These are phyloP conservation scores for Colletotrichum lini DNA, from an alignment of 2,329 filamentous ascomycete genomes.

Conservation along the genomic window DNA sequence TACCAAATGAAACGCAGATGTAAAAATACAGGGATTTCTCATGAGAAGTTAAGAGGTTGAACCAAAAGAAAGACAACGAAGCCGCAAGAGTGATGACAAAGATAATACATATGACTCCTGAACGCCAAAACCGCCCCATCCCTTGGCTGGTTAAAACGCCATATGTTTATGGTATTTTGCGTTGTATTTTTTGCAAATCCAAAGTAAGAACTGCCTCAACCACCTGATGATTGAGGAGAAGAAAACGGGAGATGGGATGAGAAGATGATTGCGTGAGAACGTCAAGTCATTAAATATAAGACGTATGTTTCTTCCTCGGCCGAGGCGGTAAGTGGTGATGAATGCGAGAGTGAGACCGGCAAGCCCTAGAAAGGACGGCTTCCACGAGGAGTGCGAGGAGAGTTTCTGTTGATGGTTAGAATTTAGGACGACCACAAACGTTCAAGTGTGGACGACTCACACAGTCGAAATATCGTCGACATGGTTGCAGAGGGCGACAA, in stretches of 20 bases:
- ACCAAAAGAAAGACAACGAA: constrained; percentile 16
- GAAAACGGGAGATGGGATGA: not conserved
- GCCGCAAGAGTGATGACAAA: constrained; percentile 8
- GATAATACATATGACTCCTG: constrained; percentile 28
- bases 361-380: constrained; percentile 52
- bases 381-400: constrained; percentile 57
- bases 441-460: constrained; percentile 57
- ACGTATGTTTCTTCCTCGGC: constrained; percentile 20
- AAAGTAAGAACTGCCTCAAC: not conserved
- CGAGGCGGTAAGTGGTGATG: constrained; percentile 9
- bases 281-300: constrained; percentile 46
- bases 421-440: not conserved
- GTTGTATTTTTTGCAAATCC: constrained; percentile 12
- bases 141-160: constrained; percentile 16
- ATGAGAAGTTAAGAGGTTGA: constrained; percentile 30
- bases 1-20: constrained; percentile 43
- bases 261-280: constrained; percentile 30
- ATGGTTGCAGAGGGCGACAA: constrained; percentile 93
- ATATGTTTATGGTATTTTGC: constrained; percentile 39
- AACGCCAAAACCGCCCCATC: constrained; percentile 23
- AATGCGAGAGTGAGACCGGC: not conserved
- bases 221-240: not conserved
- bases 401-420: constrained; percentile 47
- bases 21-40: constrained; percentile 54
- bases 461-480: constrained; percentile 78